Evolutionary conservation across 148 eudicot species (phyloP).

Genomic region (Rhododendron ovatum): DNA sequence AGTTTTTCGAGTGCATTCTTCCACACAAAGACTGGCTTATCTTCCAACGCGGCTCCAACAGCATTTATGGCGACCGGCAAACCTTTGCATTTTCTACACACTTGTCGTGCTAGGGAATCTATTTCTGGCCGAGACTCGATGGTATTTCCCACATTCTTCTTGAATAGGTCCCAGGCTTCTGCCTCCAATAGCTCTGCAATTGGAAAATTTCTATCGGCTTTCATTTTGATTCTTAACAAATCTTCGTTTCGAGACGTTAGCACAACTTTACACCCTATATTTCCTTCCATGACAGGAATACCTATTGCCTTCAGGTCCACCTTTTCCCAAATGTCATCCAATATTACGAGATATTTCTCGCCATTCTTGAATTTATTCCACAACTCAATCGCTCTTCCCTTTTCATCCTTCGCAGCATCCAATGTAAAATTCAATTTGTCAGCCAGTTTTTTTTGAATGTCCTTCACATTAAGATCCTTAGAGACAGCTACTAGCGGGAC

Average conservation of each 20-base stretch:
- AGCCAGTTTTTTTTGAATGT: conserved; percentile 1
- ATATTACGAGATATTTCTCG: background rate
- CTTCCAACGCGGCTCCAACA: too few species aligned
- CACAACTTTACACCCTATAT: conserved; percentile 3
- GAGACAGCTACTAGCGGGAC: background rate
- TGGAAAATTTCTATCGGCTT: background rate
- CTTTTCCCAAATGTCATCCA: conserved; percentile 18
- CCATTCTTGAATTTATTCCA: background rate
- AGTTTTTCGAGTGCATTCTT: too few species aligned
- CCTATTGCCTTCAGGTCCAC: conserved; percentile 12
- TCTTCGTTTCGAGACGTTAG: conserved; percentile 1
- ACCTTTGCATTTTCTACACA: background rate
- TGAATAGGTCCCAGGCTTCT: background rate
- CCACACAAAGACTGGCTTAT: too few species aligned
- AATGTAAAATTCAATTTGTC: background rate
- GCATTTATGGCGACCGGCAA: too few species aligned
- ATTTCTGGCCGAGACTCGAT: background rate
- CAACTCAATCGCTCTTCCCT: background rate
- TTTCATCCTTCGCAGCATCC: background rate
- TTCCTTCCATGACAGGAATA: background rate
- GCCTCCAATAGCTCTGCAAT: background rate
- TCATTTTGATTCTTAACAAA: background rate
- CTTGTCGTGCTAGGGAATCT: background rate
- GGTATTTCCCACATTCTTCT: background rate
- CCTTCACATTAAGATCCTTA: background rate